Evolutionary conservation across 2,329 filamentous ascomycete genomes (phyloP).

Genomic region (Fonsecaea nubica): DNA sequence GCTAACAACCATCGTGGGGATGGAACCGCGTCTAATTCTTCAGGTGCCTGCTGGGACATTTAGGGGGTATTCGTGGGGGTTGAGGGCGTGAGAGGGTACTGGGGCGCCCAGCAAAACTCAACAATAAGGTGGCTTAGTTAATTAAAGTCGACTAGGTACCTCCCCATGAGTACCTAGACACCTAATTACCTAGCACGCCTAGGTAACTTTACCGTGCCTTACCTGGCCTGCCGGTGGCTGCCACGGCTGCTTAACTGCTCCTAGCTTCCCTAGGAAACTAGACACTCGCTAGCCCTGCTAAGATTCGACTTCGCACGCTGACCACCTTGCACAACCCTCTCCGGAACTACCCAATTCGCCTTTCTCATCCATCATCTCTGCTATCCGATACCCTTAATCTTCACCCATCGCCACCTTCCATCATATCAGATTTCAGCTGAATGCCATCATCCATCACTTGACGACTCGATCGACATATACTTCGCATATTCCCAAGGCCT

Average conservation of each 20-base stretch:
- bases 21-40: neutral
- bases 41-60: neutral
- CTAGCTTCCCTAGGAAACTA: neutral
- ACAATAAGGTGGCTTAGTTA: conserved; percentile 12
- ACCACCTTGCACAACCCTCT: conserved; percentile 15
- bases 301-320: conserved; percentile 14
- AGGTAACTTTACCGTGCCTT: conserved; percentile 1
- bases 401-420: conserved; percentile 4
- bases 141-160: neutral
- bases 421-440: neutral
- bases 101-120: neutral
- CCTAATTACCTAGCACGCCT: neutral
- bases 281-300: neutral
- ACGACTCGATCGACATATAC: neutral
- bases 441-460: conserved; percentile 4
- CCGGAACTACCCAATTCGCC: conserved; percentile 10
- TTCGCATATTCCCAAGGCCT: neutral
- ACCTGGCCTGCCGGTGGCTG: neutral
- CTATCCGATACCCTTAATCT: neutral
- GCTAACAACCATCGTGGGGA: neutral
- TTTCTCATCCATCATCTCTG: conserved; percentile 15
- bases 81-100: neutral
- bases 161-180: no score
- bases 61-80: neutral
- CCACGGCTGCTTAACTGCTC: conserved; percentile 7